Conservation (phyloP, 2,329 filamentous ascomycete genomes). For the Diplodia mutila region DNA sequence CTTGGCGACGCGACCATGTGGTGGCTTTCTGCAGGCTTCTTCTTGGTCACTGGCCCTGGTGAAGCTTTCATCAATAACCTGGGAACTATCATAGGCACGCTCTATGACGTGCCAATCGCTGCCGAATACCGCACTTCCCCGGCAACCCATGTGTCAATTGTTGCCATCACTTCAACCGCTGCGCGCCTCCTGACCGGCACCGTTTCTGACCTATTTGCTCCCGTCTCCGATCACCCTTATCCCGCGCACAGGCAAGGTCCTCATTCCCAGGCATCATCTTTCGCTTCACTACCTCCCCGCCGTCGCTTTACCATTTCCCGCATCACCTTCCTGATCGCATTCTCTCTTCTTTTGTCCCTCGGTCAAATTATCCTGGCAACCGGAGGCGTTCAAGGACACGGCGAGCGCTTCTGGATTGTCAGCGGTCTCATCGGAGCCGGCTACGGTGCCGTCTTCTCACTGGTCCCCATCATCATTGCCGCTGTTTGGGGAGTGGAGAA, state of each 20-base stretch:
- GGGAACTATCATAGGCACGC: constrained; percentile 87
- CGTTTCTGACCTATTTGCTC: constrained; percentile 85
- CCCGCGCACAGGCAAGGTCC: constrained; percentile 52
- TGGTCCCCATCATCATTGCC: constrained; percentile 90
- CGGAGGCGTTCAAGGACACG: constrained; percentile 73
- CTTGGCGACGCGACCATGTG: constrained; percentile 92
- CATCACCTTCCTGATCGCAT: constrained; percentile 76
- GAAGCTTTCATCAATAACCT: constrained; percentile 98
- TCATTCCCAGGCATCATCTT: constrained; percentile 47
- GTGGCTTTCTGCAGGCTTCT: constrained; percentile 87
- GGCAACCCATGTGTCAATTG: constrained; percentile 89
- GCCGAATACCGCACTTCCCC: constrained; percentile 59
- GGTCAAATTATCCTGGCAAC: constrained; percentile 80
- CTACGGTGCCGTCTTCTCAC: constrained; percentile 87
- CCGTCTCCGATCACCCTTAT: constrained; percentile 55
- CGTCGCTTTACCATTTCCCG: constrained; percentile 69
- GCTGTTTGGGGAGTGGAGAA: constrained; percentile 99
- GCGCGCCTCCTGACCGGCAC: constrained; percentile 88
- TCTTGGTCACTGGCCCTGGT: constrained; percentile 91
- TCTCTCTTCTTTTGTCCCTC: constrained; percentile 70
- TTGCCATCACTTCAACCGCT: constrained; percentile 88
- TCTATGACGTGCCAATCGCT: constrained; percentile 67
- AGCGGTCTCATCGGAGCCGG: constrained; percentile 85
- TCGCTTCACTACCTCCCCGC: constrained; percentile 40
- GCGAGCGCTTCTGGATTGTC: constrained; percentile 81